Evolutionary conservation across 192 early-diverging fungal genomes (phyloP), one percentile per base, ranked within the genome.

Genomic region (Backusella circina): DNA sequence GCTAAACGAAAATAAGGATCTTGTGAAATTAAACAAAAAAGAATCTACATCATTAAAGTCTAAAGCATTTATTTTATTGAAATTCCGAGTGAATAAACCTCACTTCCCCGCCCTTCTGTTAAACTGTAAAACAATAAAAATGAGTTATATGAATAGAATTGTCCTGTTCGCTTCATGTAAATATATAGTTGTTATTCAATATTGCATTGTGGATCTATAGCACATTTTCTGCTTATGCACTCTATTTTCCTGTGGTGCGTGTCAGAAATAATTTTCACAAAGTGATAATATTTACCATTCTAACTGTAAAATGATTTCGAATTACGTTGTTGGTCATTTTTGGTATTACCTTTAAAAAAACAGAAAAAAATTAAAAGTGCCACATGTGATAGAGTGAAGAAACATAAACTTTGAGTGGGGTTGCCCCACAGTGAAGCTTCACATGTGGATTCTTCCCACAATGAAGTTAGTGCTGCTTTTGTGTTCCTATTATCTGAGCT

Each of bases 361-460:
- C 21, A 61, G 23, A 61, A 61, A 61, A n/a, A 61, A 26, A 57
- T 57, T 57, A 26, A 57, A 54, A 57, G 12, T 57, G 21, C 51
- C 51, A 57, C 51, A 57, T 57, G 51, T 57, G 51, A 57, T 57
- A 26, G 23, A 57, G 1, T 10, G 8, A 26, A 57, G 16, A 23
- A 23, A 57, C 16, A 23, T 23, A 23, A 57, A 57, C 51, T 57
- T 50, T 57, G 51, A 23, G 51, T 57, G 51, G 51, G 51, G 51
- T 57, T 57, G 51, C 7, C 51, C 51, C 51, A 57, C 51, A 57
- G 21, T 57, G 51, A 23, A 57, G 51, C 51, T 57, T 57, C 51
- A 57, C 51, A 57, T 57, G 51, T 57, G 51, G 51, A 57, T 57
- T 57, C 51, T 57, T 57, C 51, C 51, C 51, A 57, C 51, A 57